Evolutionary conservation across 2,329 filamentous ascomycete species (phyloP).

Genomic region (Penicillium sp.): DNA sequence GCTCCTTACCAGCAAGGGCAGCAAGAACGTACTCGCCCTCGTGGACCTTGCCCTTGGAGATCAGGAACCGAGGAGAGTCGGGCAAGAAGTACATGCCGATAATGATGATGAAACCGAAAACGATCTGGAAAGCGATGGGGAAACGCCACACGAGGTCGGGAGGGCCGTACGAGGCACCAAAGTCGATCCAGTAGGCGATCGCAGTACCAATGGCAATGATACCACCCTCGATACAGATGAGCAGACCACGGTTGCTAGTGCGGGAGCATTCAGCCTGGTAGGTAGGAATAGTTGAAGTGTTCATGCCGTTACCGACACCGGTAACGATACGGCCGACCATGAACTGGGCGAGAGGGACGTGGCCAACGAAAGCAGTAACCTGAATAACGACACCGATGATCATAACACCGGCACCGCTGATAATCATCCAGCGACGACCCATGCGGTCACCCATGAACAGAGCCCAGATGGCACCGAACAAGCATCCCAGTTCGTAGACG

Average conservation of each 20-base stretch:
- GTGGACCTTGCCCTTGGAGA: slow-evolving; percentile 43
- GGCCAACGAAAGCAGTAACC: slow-evolving; percentile 29
- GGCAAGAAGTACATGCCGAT: slow-evolving; percentile 43
- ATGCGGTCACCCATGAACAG: slow-evolving; percentile 35
- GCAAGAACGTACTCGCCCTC: slow-evolving; percentile 50
- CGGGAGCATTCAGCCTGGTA: slow-evolving; percentile 53
- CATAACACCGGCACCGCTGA: slow-evolving; percentile 54
- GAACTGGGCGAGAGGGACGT: slow-evolving; percentile 46
- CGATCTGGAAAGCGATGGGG: slow-evolving; percentile 51
- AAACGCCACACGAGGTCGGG: slow-evolving; percentile 47
- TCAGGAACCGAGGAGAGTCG: slow-evolving; percentile 46
- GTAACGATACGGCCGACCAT: slow-evolving; percentile 52
- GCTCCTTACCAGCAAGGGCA: slow-evolving; percentile 45
- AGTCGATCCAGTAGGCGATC: slow-evolving; percentile 53
- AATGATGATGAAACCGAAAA: slow-evolving; percentile 47
- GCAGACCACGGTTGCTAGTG: slow-evolving; percentile 55
- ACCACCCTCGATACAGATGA: slow-evolving; percentile 58
- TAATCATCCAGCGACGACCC: slow-evolving; percentile 47
- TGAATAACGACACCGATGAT: slow-evolving; percentile 41
- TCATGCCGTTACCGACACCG: slow-evolving; percentile 54
- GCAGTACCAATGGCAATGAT: slow-evolving; percentile 50
- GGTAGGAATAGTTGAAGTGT: slow-evolving; percentile 52
- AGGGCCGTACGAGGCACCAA: slow-evolving; percentile 40
- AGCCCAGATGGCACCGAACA: slow-evolving; percentile 37
- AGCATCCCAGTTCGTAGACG: slow-evolving; percentile 34